Percentiles rank a stretch among this genome's conserved stretches.
Evolutionary conservation across 495 filamentous ascomycete genomes (phyloP).

Genomic region (Tuber umbilicatum): DNA sequence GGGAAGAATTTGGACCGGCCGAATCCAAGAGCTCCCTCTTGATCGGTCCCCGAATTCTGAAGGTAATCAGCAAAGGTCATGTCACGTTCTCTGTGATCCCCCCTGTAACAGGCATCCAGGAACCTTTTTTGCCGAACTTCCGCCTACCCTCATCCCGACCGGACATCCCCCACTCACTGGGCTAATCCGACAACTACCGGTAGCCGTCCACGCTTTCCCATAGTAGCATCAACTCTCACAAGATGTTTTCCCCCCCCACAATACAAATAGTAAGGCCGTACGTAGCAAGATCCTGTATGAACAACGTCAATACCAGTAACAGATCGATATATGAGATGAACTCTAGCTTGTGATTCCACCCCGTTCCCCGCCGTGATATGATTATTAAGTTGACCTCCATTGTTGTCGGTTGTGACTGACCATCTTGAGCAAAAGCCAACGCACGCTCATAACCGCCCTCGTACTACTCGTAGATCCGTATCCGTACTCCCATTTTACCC

Average conservation of each 20-base stretch:
- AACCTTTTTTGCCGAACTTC: slow-evolving; percentile 1
- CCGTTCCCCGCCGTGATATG: background rate
- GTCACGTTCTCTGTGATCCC: background rate
- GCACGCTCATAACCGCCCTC: background rate
- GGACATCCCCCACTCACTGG: background rate
- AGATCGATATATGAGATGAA: background rate
- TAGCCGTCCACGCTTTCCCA: background rate
- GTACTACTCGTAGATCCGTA: background rate
- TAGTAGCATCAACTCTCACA: background rate
- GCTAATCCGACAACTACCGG: background rate
- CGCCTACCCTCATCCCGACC: background rate
- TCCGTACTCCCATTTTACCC: background rate
- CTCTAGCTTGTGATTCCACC: background rate
- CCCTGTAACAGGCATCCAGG: slow-evolving; percentile 1
- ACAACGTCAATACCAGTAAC: background rate
- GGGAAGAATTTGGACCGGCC: background rate
- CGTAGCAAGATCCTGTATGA: background rate
- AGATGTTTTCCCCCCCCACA: background rate
- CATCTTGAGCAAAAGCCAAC: background rate
- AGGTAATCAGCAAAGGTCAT: background rate
- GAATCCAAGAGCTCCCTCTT: background rate
- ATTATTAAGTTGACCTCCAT: background rate
- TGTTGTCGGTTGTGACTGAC: background rate
- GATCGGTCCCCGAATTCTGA: background rate
- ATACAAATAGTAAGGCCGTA: background rate